Evolutionary conservation across 2,329 filamentous ascomycete species (phyloP).

Genomic region (Hymenoscyphus scutula): DNA sequence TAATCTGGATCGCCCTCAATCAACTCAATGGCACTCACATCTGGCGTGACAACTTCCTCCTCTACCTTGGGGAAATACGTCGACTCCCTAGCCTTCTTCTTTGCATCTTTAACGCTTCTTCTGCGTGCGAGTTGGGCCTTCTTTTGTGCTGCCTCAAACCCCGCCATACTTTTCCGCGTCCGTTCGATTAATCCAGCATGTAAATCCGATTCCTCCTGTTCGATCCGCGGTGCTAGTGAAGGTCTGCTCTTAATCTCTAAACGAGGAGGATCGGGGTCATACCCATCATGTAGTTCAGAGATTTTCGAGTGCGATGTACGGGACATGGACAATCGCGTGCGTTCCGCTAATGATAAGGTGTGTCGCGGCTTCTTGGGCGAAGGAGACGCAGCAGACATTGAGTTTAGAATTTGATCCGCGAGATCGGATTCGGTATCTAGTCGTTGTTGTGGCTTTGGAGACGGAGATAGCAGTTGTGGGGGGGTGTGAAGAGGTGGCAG

Average conservation of each 20-base stretch:
- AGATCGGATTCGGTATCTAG: constrained; percentile 38
- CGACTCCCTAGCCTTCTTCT: constrained; percentile 45
- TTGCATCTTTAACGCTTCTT: constrained; percentile 44
- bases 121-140: constrained; percentile 58
- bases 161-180: constrained; percentile 60
- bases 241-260: constrained; percentile 26
- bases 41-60: constrained; percentile 41
- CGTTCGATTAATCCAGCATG: constrained; percentile 48
- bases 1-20: constrained; percentile 65
- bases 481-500: constrained; percentile 9
- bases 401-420: constrained; percentile 56
- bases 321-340: constrained; percentile 79
- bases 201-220: constrained; percentile 22
- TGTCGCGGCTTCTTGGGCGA: constrained; percentile 57
- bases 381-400: constrained; percentile 53
- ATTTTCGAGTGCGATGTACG: constrained; percentile 47
- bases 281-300: constrained; percentile 33
- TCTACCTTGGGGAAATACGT: constrained; percentile 48
- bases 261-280: constrained; percentile 31
- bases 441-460: constrained; percentile 8
- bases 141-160: constrained; percentile 58
- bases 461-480: constrained; percentile 11
- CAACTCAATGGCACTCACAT: constrained; percentile 42
- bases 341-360: constrained; percentile 67
- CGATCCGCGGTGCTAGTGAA: constrained; percentile 13